Conservation (phyloP, 345 rosid species). For the Pistacia vera region DNA sequence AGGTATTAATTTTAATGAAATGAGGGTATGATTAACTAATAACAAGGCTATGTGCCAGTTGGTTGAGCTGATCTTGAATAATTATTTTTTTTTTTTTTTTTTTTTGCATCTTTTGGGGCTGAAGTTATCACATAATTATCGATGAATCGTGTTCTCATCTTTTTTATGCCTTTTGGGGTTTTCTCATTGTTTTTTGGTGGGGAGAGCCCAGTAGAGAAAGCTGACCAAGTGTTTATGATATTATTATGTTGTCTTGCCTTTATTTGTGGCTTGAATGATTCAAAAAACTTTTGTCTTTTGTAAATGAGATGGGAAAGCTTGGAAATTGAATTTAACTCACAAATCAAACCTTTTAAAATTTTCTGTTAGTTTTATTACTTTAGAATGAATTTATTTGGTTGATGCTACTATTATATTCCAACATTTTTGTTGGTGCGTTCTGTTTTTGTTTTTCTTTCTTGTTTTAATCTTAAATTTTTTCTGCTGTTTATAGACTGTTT, state of each 20-base stretch:
- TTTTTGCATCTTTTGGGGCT: neutral
- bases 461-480: neutral
- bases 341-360: neutral
- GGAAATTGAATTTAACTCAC: neutral
- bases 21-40: neutral
- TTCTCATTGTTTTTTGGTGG: constrained; percentile 25
- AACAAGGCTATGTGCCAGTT: constrained; percentile 7
- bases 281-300: constrained; percentile 11
- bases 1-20: constrained; percentile 44
- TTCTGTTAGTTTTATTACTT: neutral
- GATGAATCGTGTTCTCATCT: constrained; percentile 1
- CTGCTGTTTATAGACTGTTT: neutral
- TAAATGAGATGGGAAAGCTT: neutral
- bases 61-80: constrained; percentile 15
- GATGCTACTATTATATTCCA: neutral
- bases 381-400: neutral
- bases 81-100: constrained; percentile 8
- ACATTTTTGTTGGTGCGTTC: neutral
- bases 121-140: too few relatives aligned
- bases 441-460: neutral
- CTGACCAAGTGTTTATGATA: constrained; percentile 4
- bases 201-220: constrained; percentile 34
- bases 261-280: constrained; percentile 11
- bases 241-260: constrained; percentile 13
- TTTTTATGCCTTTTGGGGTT: constrained; percentile 30